Base-by-base conservation (phyloP, 345 rosid species). In the Trapa bicornis region DNA sequence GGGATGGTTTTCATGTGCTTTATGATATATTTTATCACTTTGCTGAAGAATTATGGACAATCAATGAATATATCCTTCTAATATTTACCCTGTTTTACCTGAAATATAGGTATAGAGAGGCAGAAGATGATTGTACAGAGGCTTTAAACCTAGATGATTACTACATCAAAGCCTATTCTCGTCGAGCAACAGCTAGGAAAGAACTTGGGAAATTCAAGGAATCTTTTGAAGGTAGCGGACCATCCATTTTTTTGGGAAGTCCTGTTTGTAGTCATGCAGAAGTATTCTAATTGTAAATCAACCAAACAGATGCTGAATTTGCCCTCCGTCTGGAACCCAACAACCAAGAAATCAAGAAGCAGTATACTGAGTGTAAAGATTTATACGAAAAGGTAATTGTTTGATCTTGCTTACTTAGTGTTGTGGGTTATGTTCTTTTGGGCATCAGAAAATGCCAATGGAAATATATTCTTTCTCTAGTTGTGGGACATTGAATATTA, bases 61-160 rank as follows among this genome's bases (percentile, higher is more conserved):
- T 39, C 39, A 71, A 10, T 42, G 37, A 6, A 73, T 5, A 12
- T 37, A 53, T 41, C 68, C 3, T 29, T 6, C 60, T 38, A 10
- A 65, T 68, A 60, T 53, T 68, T 36, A 65, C 64, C 47, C 45
- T 54, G 13, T 66, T 47, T 72, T 58, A 29, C 64, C 58, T 67
- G 52, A 14, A 64, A 11, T 33, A 74, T 73, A 87, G 99, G 78
- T 94, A 81, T 73, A 82, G 70, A 73, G 91, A 88, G 75, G 96
- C 97, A 58, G 99, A 86, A 76, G 84, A 80, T 78, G 95, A 94
- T 74, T 90, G 99, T 76, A 82, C 99, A 37, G 97, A 94, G 86
- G 92, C 92, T 61, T 80, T 94, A 72, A 87, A 85, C 79, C 76
- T 89, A 6, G 99, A 94, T 80, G 97, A 94, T 68, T 92, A 84